Evolutionary conservation across 2,329 filamentous ascomycete species (phyloP).

Genomic region (Botrytis deweyae): DNA sequence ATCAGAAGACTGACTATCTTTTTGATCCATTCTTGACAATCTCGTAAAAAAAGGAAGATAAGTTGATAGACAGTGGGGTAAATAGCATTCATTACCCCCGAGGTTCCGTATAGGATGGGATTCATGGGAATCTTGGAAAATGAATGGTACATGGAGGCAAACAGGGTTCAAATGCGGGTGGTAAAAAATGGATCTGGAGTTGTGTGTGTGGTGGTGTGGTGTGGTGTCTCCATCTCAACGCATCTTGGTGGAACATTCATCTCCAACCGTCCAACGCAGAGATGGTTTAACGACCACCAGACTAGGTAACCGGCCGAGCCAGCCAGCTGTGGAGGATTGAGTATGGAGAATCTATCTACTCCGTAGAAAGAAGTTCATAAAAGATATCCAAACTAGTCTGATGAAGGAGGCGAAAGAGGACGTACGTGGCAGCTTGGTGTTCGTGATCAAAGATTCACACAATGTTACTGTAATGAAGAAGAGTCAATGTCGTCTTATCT

Average conservation of each 20-base stretch:
- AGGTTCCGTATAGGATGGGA: background rate
- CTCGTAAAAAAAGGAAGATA: background rate
- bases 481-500: background rate
- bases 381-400: background rate
- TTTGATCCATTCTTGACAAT: no score
- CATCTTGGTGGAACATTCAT: slow-evolving; percentile 3
- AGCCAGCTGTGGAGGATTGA: background rate
- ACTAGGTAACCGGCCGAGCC: background rate
- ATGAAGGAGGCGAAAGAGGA: background rate
- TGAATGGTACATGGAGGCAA: background rate
- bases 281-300: background rate
- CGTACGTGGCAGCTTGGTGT: slow-evolving; percentile 15
- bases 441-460: background rate
- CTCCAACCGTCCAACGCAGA: slow-evolving; percentile 8
- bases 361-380: background rate
- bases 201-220: background rate
- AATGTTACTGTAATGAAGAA: background rate
- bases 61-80: slow-evolving; percentile 12
- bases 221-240: background rate
- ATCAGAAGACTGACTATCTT: slow-evolving; percentile 3
- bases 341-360: background rate
- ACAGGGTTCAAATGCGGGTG: background rate
- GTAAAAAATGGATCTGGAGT: slow-evolving; percentile 7
- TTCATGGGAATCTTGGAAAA: slow-evolving; percentile 8
- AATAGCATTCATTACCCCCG: background rate